These are phyloP conservation scores for Blastomyces emzantsi DNA, from an alignment of 2,329 filamentous ascomycete genomes.

Conservation along the genomic window DNA sequence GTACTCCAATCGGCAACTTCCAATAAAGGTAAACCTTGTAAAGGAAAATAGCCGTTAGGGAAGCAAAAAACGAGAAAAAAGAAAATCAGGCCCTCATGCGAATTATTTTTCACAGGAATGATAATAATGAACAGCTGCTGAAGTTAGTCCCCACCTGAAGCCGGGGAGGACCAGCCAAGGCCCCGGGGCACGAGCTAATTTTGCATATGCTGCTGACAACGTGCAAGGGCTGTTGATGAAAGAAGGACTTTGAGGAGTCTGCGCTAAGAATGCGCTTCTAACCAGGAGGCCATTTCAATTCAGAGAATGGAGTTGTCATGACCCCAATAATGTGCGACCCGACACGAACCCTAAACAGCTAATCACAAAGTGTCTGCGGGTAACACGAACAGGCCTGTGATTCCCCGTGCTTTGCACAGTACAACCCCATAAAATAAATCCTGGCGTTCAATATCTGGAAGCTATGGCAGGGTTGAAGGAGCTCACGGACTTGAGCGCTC, in stretches of 20 bases:
- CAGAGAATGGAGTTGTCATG: background rate
- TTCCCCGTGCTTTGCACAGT: no score
- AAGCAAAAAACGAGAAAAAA: no score
- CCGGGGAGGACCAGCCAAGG: background rate
- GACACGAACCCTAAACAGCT: background rate
- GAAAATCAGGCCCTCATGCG: no score
- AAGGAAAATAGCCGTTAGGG: no score
- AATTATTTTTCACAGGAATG: no score
- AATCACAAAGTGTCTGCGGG: background rate
- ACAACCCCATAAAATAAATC: background rate
- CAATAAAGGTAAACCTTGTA: background rate
- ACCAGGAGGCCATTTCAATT: background rate
- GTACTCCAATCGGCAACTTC: background rate
- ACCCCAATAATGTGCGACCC: no score
- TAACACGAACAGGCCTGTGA: background rate
- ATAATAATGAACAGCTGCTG: no score
- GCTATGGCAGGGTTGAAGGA: slow-evolving; percentile 4
- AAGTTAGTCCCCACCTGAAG: no score
- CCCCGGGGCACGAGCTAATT: background rate
- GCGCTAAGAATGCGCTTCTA: background rate
- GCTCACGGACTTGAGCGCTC: background rate
- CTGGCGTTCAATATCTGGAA: background rate
- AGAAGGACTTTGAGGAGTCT: background rate
- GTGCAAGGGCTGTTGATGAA: background rate
- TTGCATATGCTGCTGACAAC: background rate